Percentiles rank a stretch among this genome's conserved stretches.
Evolutionary conservation across 495 filamentous ascomycete genomes (phyloP).

Genomic region (Penicillium arizonense): DNA sequence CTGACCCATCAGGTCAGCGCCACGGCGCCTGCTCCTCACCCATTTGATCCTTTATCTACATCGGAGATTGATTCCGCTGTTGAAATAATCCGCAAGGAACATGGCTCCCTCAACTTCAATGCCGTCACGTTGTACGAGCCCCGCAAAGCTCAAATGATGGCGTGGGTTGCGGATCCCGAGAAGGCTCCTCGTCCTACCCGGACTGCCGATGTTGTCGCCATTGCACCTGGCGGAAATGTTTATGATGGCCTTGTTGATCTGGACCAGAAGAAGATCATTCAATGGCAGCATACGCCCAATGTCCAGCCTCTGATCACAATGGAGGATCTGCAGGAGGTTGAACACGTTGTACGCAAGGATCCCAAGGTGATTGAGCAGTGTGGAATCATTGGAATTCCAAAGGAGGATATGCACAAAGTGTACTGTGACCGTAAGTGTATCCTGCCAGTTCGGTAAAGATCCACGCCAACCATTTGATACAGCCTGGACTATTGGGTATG

Average conservation of each 20-base stretch:
- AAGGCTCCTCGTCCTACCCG: conserved; percentile 63
- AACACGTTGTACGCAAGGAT: conserved; percentile 74
- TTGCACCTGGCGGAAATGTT: conserved; percentile 74
- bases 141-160: conserved; percentile 81
- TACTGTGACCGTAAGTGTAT: conserved; percentile 76
- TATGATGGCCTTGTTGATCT: conserved; percentile 86
- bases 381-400: conserved; percentile 78
- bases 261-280: conserved; percentile 62
- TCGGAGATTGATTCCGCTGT: conserved; percentile 78
- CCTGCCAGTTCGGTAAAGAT: neutral
- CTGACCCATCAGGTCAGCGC: conserved; percentile 63
- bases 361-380: conserved; percentile 93
- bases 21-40: conserved; percentile 60
- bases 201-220: conserved; percentile 83
- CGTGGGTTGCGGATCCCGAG: conserved; percentile 69
- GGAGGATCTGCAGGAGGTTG: conserved; percentile 90
- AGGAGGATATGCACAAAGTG: conserved; percentile 86
- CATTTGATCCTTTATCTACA: conserved; percentile 79
- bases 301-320: conserved; percentile 93
- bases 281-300: conserved; percentile 75
- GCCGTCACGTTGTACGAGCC: conserved; percentile 87
- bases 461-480: neutral
- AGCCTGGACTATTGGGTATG: conserved; percentile 97
- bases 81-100: conserved; percentile 63
- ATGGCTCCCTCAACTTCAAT: conserved; percentile 80